These are phyloP conservation scores for Spizellomyces punctatus DNA, from an alignment of 192 early-diverging fungal genomes.

Conservation along the genomic window DNA sequence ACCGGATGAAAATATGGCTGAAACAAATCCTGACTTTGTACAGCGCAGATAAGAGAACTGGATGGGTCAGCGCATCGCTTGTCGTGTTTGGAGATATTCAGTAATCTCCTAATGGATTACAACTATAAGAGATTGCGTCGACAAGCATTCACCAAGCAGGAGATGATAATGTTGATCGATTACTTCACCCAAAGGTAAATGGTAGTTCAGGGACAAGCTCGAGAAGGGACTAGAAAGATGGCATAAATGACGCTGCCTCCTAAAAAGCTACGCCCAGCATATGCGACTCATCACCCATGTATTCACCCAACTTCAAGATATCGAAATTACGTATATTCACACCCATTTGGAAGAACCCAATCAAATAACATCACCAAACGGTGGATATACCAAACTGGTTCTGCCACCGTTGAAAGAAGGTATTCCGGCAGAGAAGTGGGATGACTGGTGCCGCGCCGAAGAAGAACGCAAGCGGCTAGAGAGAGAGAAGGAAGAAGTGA, in stretches of 20 bases:
- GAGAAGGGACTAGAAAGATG: too few relatives aligned
- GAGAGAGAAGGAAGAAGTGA: slow-evolving; percentile 20
- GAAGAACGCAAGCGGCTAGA: slow-evolving; percentile 9
- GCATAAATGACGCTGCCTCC: too few relatives aligned
- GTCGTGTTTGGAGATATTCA: slow-evolving; percentile 11
- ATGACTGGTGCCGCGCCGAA: slow-evolving; percentile 18
- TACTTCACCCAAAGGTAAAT: slow-evolving; percentile 13
- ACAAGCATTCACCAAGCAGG: slow-evolving; percentile 20
- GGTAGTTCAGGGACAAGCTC: not conserved
- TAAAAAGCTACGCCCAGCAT: slow-evolving; percentile 17
- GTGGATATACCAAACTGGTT: not conserved
- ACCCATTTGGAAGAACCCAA: slow-evolving; percentile 2
- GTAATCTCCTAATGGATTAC: not conserved
- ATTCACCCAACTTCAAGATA: slow-evolving; percentile 24
- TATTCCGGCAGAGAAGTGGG: slow-evolving; percentile 31
- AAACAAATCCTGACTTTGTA: too few relatives aligned
- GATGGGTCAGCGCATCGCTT: too few relatives aligned
- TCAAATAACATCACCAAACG: not conserved
- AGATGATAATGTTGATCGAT: slow-evolving; percentile 16
- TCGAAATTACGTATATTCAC: not conserved
- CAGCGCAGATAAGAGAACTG: not conserved
- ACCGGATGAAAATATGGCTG: too few relatives aligned
- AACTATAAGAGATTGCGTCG: not conserved
- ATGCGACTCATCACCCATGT: slow-evolving; percentile 12
- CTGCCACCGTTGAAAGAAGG: slow-evolving; percentile 14